A percentile compares a stretch with the other conserved stretches of the same genome.
These are phyloP conservation scores for Orbilia blumenaviensis DNA, from an alignment of 2,329 filamentous ascomycete genomes.

Conservation along the genomic window DNA sequence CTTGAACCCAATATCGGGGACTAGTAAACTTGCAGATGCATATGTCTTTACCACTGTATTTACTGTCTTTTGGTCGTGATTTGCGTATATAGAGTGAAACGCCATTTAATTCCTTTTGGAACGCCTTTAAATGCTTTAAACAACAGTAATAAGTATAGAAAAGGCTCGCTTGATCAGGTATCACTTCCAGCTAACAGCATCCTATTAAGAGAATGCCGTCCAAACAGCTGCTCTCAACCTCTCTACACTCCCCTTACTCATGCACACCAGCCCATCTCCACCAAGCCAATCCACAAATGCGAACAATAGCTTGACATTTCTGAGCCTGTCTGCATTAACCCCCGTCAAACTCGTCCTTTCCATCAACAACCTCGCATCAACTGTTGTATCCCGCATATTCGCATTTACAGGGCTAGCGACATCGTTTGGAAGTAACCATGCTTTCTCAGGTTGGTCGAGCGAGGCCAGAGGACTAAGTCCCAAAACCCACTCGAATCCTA, in stretches of 20 bases:
- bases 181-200: background rate
- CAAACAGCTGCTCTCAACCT: conserved; percentile 66
- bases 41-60: background rate
- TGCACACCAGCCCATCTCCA: conserved; percentile 64
- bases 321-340: conserved; percentile 68
- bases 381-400: conserved; percentile 68
- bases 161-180: background rate
- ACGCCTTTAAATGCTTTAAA: conserved; percentile 15
- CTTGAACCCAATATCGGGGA: no score
- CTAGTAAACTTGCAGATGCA: background rate
- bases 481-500: conserved; percentile 78
- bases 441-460: conserved; percentile 73
- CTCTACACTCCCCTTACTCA: conserved; percentile 68
- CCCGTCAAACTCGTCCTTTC: conserved; percentile 65
- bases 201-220: conserved; percentile 59
- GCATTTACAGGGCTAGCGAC: conserved; percentile 64
- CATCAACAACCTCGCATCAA: conserved; percentile 78
- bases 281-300: conserved; percentile 70
- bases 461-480: conserved; percentile 67
- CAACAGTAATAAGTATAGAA: background rate
- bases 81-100: background rate
- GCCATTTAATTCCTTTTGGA: background rate
- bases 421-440: conserved; percentile 68
- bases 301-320: conserved; percentile 72
- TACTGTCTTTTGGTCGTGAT: no score